These are phyloP conservation scores for Lasiosphaeriaceae sp. DNA, from an alignment of 495 filamentous ascomycete genomes.

Conservation along the genomic window DNA sequence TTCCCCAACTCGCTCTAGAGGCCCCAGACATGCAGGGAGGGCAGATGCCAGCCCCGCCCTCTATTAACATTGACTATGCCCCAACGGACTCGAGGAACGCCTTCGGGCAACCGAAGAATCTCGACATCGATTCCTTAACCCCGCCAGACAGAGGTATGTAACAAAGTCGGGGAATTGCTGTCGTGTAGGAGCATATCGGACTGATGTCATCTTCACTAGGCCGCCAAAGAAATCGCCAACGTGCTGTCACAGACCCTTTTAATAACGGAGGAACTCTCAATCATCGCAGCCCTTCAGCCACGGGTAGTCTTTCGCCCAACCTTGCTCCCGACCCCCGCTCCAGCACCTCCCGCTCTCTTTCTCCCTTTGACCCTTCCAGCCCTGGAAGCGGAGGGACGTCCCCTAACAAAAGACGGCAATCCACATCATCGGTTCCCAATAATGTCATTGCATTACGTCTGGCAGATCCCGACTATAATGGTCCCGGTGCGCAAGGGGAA, in stretches of 20 bases:
- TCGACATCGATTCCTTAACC: slow-evolving; percentile 74
- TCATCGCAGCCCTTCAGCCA: slow-evolving; percentile 31
- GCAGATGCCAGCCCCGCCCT: slow-evolving; percentile 74
- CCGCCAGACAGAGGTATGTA: slow-evolving; percentile 79
- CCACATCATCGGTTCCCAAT: slow-evolving; percentile 79
- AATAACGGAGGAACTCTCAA: slow-evolving; percentile 41
- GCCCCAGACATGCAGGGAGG: slow-evolving; percentile 44
- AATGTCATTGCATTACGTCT: slow-evolving; percentile 92
- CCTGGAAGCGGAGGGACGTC: slow-evolving; percentile 46
- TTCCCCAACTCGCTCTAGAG: slow-evolving; percentile 50
- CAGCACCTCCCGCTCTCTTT: slow-evolving; percentile 60
- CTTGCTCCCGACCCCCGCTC: slow-evolving; percentile 43
- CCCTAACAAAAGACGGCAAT: slow-evolving; percentile 69
- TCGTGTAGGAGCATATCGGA: background rate
- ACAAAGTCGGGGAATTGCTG: background rate
- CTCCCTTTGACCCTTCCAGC: slow-evolving; percentile 58
- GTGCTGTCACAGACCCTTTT: slow-evolving; percentile 73
- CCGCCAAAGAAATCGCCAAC: slow-evolving; percentile 51
- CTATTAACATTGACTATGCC: slow-evolving; percentile 91
- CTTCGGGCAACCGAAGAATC: slow-evolving; percentile 66
- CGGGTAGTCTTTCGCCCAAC: slow-evolving; percentile 43
- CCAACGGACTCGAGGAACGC: slow-evolving; percentile 64
- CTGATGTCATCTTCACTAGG: slow-evolving; percentile 28
- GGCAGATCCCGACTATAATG: slow-evolving; percentile 80
- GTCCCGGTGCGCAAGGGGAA: slow-evolving; percentile 39